phyloP scores from a whole-genome alignment of 2,329 filamentous ascomycete species.

The Mycogone perniciosa region DNA sequence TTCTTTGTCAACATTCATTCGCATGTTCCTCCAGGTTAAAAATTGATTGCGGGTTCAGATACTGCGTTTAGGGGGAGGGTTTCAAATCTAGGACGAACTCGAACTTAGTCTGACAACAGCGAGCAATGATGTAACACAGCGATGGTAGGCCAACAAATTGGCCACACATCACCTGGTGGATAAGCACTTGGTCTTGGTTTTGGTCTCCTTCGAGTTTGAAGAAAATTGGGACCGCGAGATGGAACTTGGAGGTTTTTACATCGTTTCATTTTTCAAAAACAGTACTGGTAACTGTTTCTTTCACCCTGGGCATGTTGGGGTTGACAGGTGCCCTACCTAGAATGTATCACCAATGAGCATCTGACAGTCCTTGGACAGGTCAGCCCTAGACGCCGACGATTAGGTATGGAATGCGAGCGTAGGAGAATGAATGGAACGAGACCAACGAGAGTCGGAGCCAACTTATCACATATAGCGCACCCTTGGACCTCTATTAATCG shows the following conservation, averaged over 20 bases:
- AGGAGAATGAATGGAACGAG: too few relatives aligned
- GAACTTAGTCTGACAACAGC: background rate
- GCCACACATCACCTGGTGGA: background rate
- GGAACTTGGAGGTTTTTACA: too few relatives aligned
- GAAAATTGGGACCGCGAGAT: background rate
- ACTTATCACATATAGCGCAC: too few relatives aligned
- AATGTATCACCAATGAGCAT: background rate
- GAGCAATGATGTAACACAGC: background rate
- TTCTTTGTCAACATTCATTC: slow-evolving; percentile 1
- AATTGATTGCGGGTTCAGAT: slow-evolving; percentile 3
- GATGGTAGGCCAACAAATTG: background rate
- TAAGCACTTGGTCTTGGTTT: background rate
- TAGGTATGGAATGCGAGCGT: too few relatives aligned
- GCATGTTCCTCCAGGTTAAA: slow-evolving; percentile 9
- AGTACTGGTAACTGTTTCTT: background rate
- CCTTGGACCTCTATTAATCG: too few relatives aligned
- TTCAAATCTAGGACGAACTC: background rate
- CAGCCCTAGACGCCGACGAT: too few relatives aligned
- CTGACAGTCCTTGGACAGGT: background rate
- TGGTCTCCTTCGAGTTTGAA: background rate
- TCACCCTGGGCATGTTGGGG: background rate
- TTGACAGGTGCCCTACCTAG: background rate
- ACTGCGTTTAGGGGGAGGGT: background rate
- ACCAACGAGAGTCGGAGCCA: too few relatives aligned
- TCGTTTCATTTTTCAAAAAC: too few relatives aligned